Base-by-base conservation (phyloP, 495 filamentous ascomycete genomes). In the Achaetomiella virescens region DNA sequence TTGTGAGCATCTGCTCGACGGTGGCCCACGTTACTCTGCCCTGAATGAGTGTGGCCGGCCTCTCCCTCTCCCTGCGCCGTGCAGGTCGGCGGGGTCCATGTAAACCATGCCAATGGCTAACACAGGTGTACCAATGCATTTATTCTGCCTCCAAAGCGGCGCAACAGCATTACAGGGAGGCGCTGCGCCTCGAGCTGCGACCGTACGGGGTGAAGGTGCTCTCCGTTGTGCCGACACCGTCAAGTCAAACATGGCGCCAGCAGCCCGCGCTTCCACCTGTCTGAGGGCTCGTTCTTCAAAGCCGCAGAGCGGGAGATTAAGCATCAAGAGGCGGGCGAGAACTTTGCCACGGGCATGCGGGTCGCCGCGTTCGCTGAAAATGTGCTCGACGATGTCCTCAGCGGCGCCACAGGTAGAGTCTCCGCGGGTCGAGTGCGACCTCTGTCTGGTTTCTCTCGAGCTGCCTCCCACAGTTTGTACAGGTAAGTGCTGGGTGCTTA, bases 61-160 rank as follows among this genome's bases (percentile, higher is more conserved):
- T 11, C 31, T 6, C 11, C 6, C 31, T 33, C 6, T 33, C 31
- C 31, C 31, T 33, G 31, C 31, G n/a, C n/a, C n/a, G n/a, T n/a
- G n/a, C n/a, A n/a, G n/a, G n/a, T n/a, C n/a, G n/a, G n/a, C n/a
- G n/a, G n/a, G n/a, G n/a, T n/a, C n/a, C n/a, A n/a, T n/a, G n/a
- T n/a, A n/a, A n/a, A n/a, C n/a, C n/a, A n/a, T n/a, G n/a, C n/a
- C n/a, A n/a, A n/a, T n/a, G n/a, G n/a, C n/a, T n/a, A 33, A 11
- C 31, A 33, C 31, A 33, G 11, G 6, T n/a, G n/a, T n/a, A n/a
- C n/a, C n/a, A n/a, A 33, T 6, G 31, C 31, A 42, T 60, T 25
- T 80, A 79, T 65, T 69, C 69, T 42, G 73, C 75, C 17, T 74
- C 68, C 29, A 83, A 81, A 62, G 71, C 68, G 0, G 74, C 78